A percentile compares a stretch with the other conserved stretches of the same genome.
phyloP scores from a whole-genome alignment of 257 asterid species.

The Solanum paucissectum region DNA sequence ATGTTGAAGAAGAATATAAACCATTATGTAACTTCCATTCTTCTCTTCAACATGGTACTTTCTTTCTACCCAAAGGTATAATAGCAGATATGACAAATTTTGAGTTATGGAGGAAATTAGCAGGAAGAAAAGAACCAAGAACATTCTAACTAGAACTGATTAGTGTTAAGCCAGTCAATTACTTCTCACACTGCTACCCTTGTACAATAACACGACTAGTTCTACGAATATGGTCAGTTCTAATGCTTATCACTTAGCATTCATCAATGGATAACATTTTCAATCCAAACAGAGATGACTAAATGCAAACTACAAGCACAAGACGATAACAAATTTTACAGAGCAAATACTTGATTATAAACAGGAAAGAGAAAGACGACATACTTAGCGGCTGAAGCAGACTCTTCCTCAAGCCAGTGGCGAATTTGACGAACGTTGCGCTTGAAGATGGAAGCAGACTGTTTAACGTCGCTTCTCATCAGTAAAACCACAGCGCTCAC shows the following conservation, averaged over 20 bases:
- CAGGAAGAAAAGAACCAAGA: not conserved
- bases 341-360: not conserved
- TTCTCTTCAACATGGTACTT: not conserved
- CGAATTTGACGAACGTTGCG: slow-evolving; percentile 60
- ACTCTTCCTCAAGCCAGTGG: slow-evolving; percentile 66
- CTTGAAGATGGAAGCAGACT: slow-evolving; percentile 58
- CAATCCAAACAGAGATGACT: not conserved
- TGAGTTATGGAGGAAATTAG: not conserved
- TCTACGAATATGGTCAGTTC: not conserved
- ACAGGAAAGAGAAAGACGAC: not conserved
- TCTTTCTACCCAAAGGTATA: not conserved
- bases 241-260: not conserved
- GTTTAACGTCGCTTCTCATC: slow-evolving; percentile 57
- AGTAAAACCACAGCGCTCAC: slow-evolving; percentile 52
- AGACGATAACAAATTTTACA: not conserved
- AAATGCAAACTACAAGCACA: not conserved
- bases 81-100: not conserved
- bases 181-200: not conserved
- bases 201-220: not conserved
- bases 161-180: not conserved
- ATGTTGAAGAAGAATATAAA: not conserved
- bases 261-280: not conserved
- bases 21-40: not conserved
- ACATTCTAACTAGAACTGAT: not conserved
- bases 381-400: slow-evolving; percentile 53